phyloP scores from a whole-genome alignment of 2,329 filamentous ascomycete genomes.

The Phyllachora maydis region DNA sequence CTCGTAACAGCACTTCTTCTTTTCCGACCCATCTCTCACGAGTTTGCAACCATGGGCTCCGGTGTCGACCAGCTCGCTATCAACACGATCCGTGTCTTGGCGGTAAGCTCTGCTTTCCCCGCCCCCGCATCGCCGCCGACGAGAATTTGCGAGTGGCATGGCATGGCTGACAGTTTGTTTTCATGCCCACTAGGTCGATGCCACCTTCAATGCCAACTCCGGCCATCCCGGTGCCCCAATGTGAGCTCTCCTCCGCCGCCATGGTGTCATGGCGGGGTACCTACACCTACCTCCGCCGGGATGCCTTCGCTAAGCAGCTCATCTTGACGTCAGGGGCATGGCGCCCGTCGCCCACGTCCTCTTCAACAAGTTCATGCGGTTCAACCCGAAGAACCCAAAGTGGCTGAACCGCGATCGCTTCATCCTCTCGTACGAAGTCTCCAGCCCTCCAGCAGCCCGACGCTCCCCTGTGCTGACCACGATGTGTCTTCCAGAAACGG shows the following conservation, averaged over 20 bases:
- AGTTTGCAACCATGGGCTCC: conserved; percentile 56
- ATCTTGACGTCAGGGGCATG: conserved; percentile 59
- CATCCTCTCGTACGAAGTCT: conserved; percentile 74
- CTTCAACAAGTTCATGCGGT: conserved; percentile 98
- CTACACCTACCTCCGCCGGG: conserved; percentile 2
- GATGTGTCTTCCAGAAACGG: conserved; percentile 48
- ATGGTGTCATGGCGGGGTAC: neutral
- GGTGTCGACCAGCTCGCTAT: conserved; percentile 80
- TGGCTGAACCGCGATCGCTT: conserved; percentile 98
- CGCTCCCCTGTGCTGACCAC: conserved; percentile 1
- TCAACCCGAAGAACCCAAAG: conserved; percentile 97
- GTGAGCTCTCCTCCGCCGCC: conserved; percentile 22
- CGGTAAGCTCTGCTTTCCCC: conserved; percentile 54
- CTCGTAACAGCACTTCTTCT: too few relatives aligned
- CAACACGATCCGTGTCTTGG: conserved; percentile 94
- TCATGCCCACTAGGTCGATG: conserved; percentile 99
- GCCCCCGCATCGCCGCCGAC: conserved; percentile 3
- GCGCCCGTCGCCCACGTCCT: conserved; percentile 91
- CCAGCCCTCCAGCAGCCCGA: conserved; percentile 1
- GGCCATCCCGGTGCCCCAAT: conserved; percentile 98
- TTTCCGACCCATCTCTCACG: conserved; percentile 4
- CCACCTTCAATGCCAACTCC: conserved; percentile 85
- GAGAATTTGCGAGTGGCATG: too few relatives aligned
- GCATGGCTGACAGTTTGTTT: too few relatives aligned
- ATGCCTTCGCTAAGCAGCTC: conserved; percentile 2